Base-by-base conservation (phyloP, 2,329 filamentous ascomycete species). In the Thyridium curvatum region DNA sequence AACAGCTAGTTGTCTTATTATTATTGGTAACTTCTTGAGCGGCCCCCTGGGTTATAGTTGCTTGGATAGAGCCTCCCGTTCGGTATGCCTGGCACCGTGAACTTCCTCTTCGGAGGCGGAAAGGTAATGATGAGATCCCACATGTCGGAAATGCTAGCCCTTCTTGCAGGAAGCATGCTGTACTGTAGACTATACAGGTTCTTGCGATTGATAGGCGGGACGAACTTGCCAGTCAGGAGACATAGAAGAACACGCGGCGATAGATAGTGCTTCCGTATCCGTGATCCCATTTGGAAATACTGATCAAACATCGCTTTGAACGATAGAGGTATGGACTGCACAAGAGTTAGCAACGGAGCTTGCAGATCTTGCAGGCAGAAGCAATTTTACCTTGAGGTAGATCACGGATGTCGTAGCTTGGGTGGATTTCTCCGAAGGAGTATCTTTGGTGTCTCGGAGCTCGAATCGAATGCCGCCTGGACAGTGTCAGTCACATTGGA, bases 121-220 rank as follows among this genome's bases (percentile, higher is more conserved):
- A 74, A 54, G 21, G 63, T 64, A 44, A 76, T 84, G 40, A 93
- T 64, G 30, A 77, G 74, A 32, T 74, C 70, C 93, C 94, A 98
- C 59, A 97, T 83, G 56, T 96, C 89, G 51, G 77, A 71, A 41
- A 97, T 84, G 3, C 83, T 81, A 1, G 87, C 84, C 33, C 94
- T 71, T 39, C 77, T 77, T 8, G 86, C 84, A 0, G 94, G 94
- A 31, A 98, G 72, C 88, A 97, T 97, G 65, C 88, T 94, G 62
- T 98, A 98, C 64, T 98, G 93, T 52, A 98, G 70, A 50, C 88
- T 94, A 64, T 98, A 98, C 37, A 98, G 71, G 55, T 93, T 94
- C 56, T 90, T 91, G 38, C 94, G 79, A 57, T 96, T 90, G 35
- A 98, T 94, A 0, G 94, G 91, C 12, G 91, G 93, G 2, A 97